phyloP scores from a whole-genome alignment of 371 early-diverging fungal genomes.

The Syncephalastrum contaminatum region DNA sequence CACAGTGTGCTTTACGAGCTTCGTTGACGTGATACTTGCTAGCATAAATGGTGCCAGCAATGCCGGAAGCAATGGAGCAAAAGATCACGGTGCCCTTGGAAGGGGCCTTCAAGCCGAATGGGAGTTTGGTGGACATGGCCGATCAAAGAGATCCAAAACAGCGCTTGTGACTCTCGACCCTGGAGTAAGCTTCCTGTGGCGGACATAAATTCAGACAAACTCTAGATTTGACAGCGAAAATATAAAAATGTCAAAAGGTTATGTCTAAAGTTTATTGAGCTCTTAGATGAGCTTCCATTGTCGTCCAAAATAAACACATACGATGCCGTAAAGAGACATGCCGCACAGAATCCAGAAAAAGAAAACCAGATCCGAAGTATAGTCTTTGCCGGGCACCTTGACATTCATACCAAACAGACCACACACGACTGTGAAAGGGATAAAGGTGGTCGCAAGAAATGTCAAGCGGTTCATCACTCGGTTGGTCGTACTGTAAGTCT shows the following conservation, averaged over 20 bases:
- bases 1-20: slow-evolving; percentile 45
- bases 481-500: slow-evolving; percentile 76
- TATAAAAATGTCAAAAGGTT: too few species aligned
- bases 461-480: slow-evolving; percentile 82
- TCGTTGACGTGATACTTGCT: slow-evolving; percentile 54
- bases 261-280: too few species aligned
- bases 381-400: slow-evolving; percentile 69
- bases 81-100: slow-evolving; percentile 62
- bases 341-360: slow-evolving; percentile 71
- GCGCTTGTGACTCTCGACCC: too few species aligned
- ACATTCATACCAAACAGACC: slow-evolving; percentile 68
- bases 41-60: slow-evolving; percentile 52
- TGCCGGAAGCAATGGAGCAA: slow-evolving; percentile 40
- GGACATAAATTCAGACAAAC: too few species aligned
- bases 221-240: too few species aligned
- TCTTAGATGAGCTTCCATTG: slow-evolving; percentile 6
- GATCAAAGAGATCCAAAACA: too few species aligned
- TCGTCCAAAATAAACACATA: slow-evolving; percentile 28
- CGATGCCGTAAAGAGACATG: slow-evolving; percentile 42
- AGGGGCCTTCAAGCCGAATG: slow-evolving; percentile 49
- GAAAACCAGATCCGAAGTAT: slow-evolving; percentile 53
- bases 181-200: too few species aligned
- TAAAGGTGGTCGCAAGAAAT: slow-evolving; percentile 74
- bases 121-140: slow-evolving; percentile 14
- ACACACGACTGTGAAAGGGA: slow-evolving; percentile 89